Base-by-base conservation (phyloP, 176 grass and related monocot species). In the Phoenix dactylifera region DNA sequence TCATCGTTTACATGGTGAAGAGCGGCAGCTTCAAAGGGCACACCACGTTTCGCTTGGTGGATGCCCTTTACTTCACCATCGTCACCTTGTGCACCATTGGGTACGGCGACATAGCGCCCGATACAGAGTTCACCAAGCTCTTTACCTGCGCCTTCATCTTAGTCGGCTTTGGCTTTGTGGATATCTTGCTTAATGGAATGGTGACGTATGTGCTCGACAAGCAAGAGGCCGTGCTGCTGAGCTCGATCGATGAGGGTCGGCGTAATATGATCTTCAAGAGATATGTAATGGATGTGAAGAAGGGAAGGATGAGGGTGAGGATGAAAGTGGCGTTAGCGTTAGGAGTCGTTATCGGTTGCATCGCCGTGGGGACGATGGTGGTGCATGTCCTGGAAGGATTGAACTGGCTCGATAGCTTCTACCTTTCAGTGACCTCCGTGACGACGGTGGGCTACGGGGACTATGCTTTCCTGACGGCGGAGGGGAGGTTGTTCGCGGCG, bases 371-470 rank as follows among this genome's bases (percentile, higher is more conserved):
- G 59, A 74, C 78, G 70, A 50, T 85, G 29, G 80, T 74, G 77
- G 75, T 80, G 57, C 81, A 88, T 72, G 73, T 71, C 26, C 57
- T 86, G 32, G 85, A 95, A 60, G 69, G 66, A 54, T 56, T 82
- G 53, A 71, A 70, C 49, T 95, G 85, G 89, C 59, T 80, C 1
- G 85, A 95, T 32, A 79, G 81, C 56, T 76, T 95, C 51, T 83
- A 89, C 72, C 69, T 83, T 19, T 83, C 89, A 30, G 85, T 89
- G 29, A 89, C 84, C 66, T 95, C 89, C n/a, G 82, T 95, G 28
- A 95, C 85, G 66, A 86, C 85, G 55, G 85, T 95, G 71, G 89
- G 85, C 49, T 89, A 86, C 70, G 79, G 82, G 23, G 82, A 95
- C 63, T 76, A 77, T 54, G 24, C 75, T 18, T 89, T 95, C 79